Evolutionary conservation across 768 basidiomycete genomes (phyloP).

Genomic region (Russula virescens): DNA sequence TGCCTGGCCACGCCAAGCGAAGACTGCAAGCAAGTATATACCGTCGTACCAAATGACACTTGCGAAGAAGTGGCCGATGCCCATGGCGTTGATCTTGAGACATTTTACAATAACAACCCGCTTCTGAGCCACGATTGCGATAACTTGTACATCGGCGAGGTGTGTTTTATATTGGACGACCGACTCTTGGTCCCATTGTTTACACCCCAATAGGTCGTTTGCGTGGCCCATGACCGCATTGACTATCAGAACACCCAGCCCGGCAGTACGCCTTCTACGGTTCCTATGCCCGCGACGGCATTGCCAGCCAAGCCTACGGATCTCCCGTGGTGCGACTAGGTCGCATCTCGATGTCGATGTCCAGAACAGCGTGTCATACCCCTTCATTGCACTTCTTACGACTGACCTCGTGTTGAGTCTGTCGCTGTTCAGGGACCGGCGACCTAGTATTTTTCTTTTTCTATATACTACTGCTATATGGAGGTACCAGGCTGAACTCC

Average conservation of each 20-base stretch:
- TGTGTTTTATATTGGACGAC: slow-evolving; percentile 31
- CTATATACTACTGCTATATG: neutral
- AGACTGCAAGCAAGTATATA: slow-evolving; percentile 61
- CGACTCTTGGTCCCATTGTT: neutral
- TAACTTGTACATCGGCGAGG: slow-evolving; percentile 77
- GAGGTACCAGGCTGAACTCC: neutral
- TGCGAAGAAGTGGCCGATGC: slow-evolving; percentile 46
- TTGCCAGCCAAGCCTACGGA: neutral
- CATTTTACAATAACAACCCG: slow-evolving; percentile 67
- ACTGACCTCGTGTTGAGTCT: neutral
- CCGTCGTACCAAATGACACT: slow-evolving; percentile 49
- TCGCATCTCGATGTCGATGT: too few relatives aligned
- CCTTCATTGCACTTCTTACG: neutral
- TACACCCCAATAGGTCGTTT: slow-evolving; percentile 5
- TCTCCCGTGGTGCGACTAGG: slow-evolving; percentile 14
- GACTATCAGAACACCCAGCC: too few relatives aligned
- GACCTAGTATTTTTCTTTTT: neutral
- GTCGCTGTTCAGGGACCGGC: neutral
- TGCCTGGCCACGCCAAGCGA: slow-evolving; percentile 56
- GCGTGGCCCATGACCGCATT: neutral
- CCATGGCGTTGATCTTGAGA: slow-evolving; percentile 44
- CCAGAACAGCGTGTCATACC: neutral
- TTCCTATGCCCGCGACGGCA: neutral
- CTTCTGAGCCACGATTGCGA: slow-evolving; percentile 53
- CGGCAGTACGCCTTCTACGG: too few relatives aligned